Percentiles rank a stretch among this genome's conserved stretches.
Evolutionary conservation across 495 filamentous ascomycete species (phyloP).

Genomic region (Penicillium lividum): DNA sequence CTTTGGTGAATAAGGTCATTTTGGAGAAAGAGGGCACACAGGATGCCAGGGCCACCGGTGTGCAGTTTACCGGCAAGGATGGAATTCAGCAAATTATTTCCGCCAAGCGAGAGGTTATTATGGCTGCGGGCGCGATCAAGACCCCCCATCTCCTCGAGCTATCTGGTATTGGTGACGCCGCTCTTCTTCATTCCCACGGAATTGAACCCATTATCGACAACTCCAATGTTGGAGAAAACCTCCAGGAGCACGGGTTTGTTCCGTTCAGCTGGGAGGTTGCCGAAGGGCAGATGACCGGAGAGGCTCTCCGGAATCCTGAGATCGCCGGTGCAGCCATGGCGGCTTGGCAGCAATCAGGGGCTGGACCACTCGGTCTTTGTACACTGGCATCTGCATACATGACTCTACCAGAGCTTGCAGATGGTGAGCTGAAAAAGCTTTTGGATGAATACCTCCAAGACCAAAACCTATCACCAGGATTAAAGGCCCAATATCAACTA

Average conservation of each 20-base stretch:
- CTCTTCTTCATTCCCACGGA: conserved; percentile 29
- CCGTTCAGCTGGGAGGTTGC: conserved; percentile 12
- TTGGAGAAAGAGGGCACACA: conserved; percentile 33
- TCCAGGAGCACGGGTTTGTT: conserved; percentile 45
- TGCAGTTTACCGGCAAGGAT: conserved; percentile 31
- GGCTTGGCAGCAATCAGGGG: background rate
- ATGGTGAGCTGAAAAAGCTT: background rate
- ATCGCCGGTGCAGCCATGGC: background rate
- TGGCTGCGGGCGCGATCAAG: conserved; percentile 49
- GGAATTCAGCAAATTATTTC: conserved; percentile 41
- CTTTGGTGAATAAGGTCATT: conserved; percentile 46
- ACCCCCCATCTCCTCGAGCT: conserved; percentile 59
- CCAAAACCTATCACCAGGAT: background rate
- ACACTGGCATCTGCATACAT: background rate
- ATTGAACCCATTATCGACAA: conserved; percentile 41
- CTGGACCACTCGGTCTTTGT: background rate
- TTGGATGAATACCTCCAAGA: conserved; percentile 3
- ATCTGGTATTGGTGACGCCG: conserved; percentile 53
- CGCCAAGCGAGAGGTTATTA: conserved; percentile 54
- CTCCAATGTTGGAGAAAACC: conserved; percentile 45
- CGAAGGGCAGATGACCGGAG: conserved; percentile 1
- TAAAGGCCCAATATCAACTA: conserved; percentile 2
- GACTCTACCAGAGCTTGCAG: background rate
- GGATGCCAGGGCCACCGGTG: conserved; percentile 24
- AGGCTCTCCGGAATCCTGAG: background rate